These are phyloP conservation scores for Salix koriyanagi DNA, from an alignment of 345 rosid genomes.

Conservation along the genomic window DNA sequence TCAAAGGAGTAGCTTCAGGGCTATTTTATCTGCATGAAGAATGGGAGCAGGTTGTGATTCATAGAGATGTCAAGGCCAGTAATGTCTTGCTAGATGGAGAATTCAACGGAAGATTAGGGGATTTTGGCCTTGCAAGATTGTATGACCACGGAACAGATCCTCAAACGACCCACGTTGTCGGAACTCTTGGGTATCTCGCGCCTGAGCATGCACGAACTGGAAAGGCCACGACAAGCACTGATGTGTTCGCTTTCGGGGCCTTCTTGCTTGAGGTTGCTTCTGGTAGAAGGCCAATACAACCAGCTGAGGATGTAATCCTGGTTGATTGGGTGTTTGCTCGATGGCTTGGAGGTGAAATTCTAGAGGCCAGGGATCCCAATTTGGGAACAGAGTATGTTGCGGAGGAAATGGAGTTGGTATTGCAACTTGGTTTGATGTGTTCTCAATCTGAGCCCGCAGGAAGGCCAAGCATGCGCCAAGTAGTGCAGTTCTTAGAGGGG, in stretches of 20 bases:
- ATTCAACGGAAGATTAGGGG: slow-evolving; percentile 49
- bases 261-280: slow-evolving; percentile 57
- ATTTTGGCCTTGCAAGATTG: slow-evolving; percentile 61
- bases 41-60: slow-evolving; percentile 66
- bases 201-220: slow-evolving; percentile 57
- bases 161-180: slow-evolving; percentile 50
- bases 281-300: slow-evolving; percentile 46
- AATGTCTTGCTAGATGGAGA: slow-evolving; percentile 57
- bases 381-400: slow-evolving; percentile 31
- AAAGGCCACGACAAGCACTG: slow-evolving; percentile 43
- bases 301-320: slow-evolving; percentile 15
- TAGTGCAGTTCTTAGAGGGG: slow-evolving; percentile 42
- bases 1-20: slow-evolving; percentile 56
- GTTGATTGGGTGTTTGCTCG: slow-evolving; percentile 18
- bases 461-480: slow-evolving; percentile 62
- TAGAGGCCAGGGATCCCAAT: slow-evolving; percentile 23
- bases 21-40: slow-evolving; percentile 57
- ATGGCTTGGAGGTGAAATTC: slow-evolving; percentile 15
- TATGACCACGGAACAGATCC: slow-evolving; percentile 59
- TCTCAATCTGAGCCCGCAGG: slow-evolving; percentile 39
- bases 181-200: slow-evolving; percentile 62
- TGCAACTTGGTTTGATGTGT: slow-evolving; percentile 59
- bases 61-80: slow-evolving; percentile 62
- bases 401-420: slow-evolving; percentile 47
- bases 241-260: slow-evolving; percentile 59